Base-by-base conservation (phyloP, 331 rosid species). In the Quercus lobata region DNA sequence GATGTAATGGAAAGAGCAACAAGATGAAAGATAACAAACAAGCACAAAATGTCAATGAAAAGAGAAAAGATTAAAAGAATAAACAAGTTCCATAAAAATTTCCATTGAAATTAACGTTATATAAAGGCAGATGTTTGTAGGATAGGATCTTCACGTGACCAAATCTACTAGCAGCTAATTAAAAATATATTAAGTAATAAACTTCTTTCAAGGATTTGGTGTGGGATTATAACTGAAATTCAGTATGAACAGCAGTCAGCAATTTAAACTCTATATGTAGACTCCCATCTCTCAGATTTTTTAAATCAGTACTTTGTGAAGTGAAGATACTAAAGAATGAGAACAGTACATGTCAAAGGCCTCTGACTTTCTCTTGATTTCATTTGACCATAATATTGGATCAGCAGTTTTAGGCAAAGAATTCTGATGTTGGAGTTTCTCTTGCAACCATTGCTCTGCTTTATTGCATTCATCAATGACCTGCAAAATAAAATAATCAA, bases 341-440 rank as follows among this genome's bases (percentile, higher is more conserved):
- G 71, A 25, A 41, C 14, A 65, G 68, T 89, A 89, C 92, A 54
- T 76, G 66, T 84, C 78, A 12, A 89, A 79, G 72, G 85, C 84
- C 60, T 83, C 87, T 52, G 46, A 71, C 86, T 72, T 82, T 82
- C 60, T 78, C 75, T 27, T 87, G 85, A 89, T 82, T 65, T 89
- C 88, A 18, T 62, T 72, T 41, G 90, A 84, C 92, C 90, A 87
- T 54, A 87, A 56, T 25, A 87, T 49, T 6, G 92, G 90, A 79
- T 86, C 89, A 12, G 74, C 41, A 41, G 83, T 73, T 75, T 87
- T 87, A 11, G 89, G 88, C 80, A 84, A 21, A 2, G 81, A 73
- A 57, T 84, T 82, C 77, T 89, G 92, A 57, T 68, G 86, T 69
- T 83, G 79, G 72, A 37, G 80, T 69, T 74, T 89, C 73, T 84